Evolutionary conservation across 208 protist genomes (phyloP), one percentile per base, ranked within the genome.

Genomic region (Naegleria gruberi): DNA sequence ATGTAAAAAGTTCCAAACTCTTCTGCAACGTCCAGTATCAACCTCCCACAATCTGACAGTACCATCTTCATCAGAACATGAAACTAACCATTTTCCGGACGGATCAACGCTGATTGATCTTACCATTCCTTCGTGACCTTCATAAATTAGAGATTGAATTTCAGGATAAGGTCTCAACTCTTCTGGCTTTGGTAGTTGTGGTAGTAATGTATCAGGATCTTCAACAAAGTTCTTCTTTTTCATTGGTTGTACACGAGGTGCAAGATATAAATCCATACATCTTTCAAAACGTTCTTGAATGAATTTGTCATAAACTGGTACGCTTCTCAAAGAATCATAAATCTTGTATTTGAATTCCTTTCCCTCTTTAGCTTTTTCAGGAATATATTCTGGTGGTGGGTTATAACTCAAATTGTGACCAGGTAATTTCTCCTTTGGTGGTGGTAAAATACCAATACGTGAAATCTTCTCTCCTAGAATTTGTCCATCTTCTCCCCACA

Each of bases 91-190:
- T 93, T 99, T 97, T 40, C 98, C 98, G 81, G 94, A 97, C 12
- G 98, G 98, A 91, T 94, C 94, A n/a, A 99, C 94, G 34, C 96
- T 96, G 55, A 99, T 89, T 74, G 95, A 95, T 46, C 97, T 96
- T 47, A 99, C 97, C 34, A 95, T 96, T 74, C 90, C 95, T 26
- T 95, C 98, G 94, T 99, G 98, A 17, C 98, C 98, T 90, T 97
- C 96, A 94, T 97, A 99, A 88, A 96, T 94, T 73, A 99, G 95
- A 84, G 95, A 96, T n/a, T 98, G 94, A 73, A 92, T 90, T 90
- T 98, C 96, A 40, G 99, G 99, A 95, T 98, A 99, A n/a, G 99
- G 99, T 47, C 97, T 96, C 46, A 99, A 97, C 74, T 99, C 98
- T 92, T 97, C 94, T 40, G 97, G 97, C 82, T 98, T 95, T 17